Conservation (phyloP, 2,329 filamentous ascomycete genomes). For the Monilinia polystroma region DNA sequence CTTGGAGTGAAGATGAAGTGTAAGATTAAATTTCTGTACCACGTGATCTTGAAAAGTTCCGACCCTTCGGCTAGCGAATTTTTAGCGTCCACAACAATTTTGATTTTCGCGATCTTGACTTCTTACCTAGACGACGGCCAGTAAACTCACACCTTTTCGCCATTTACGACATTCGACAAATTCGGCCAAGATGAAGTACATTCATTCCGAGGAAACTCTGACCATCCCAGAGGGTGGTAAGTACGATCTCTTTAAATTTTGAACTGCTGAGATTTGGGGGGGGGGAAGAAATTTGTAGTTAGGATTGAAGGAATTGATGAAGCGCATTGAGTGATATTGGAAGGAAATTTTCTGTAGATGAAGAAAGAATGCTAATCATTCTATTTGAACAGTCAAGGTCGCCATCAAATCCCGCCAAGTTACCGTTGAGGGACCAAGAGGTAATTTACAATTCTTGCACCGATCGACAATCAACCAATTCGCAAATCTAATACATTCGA, state of each 20-base stretch:
- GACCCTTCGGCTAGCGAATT: constrained; percentile 19
- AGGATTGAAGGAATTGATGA: constrained; percentile 18
- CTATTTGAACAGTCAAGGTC: constrained; percentile 77
- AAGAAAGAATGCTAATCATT: constrained; percentile 41
- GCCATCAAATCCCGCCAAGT: constrained; percentile 94
- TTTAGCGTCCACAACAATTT: constrained; percentile 24
- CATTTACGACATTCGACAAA: constrained; percentile 32
- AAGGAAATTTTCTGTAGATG: constrained; percentile 14
- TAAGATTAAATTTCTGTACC: neutral
- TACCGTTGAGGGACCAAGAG: constrained; percentile 95
- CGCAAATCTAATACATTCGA: constrained; percentile 39
- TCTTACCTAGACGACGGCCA: constrained; percentile 24
- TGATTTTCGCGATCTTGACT: constrained; percentile 23
- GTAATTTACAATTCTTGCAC: constrained; percentile 49
- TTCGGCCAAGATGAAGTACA: constrained; percentile 93
- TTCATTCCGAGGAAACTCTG: constrained; percentile 96
- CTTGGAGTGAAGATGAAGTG: constrained; percentile 3
- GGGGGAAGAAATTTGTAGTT: constrained; percentile 3
- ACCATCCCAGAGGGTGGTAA: constrained; percentile 95
- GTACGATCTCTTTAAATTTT: constrained; percentile 44
- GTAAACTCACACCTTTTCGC: constrained; percentile 23
- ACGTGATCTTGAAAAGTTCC: constrained; percentile 17
- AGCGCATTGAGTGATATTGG: constrained; percentile 13
- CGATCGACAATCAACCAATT: constrained; percentile 24
- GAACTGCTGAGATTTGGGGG: constrained; percentile 1